Percentiles rank a stretch among this genome's conserved stretches.
Conservation (phyloP, 2,329 filamentous ascomycete species). For the Exophiala bonariae region DNA sequence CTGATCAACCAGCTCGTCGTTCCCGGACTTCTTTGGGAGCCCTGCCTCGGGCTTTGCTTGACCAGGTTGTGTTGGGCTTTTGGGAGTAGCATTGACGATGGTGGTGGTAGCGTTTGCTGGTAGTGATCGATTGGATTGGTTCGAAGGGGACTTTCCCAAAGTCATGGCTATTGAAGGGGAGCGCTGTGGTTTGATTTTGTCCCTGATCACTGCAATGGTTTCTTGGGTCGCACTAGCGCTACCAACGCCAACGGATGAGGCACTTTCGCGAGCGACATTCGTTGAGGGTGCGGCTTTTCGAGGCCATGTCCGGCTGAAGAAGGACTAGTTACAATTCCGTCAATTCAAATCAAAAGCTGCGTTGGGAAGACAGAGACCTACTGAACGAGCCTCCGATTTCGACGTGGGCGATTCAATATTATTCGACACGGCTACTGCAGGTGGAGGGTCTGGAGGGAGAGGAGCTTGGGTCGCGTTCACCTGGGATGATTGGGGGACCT, state of each 20-base stretch:
- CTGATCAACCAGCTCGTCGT: not conserved
- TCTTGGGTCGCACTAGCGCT: conserved; percentile 37
- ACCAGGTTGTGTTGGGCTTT: conserved; percentile 24
- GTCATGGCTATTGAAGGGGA: conserved; percentile 45
- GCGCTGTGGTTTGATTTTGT: conserved; percentile 33
- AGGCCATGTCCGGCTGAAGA: conserved; percentile 50
- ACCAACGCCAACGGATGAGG: conserved; percentile 46
- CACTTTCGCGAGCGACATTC: conserved; percentile 51
- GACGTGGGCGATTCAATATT: not conserved
- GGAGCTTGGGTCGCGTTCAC: conserved; percentile 15
- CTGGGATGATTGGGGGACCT: conserved; percentile 11
- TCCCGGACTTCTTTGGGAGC: conserved; percentile 5
- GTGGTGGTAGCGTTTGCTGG: conserved; percentile 47
- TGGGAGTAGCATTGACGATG: conserved; percentile 41
- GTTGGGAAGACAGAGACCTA: conserved; percentile 8
- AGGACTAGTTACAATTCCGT: conserved; percentile 23
- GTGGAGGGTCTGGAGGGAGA: conserved; percentile 19
- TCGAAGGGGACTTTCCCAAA: conserved; percentile 34
- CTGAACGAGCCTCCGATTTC: conserved; percentile 13
- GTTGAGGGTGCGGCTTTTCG: conserved; percentile 50
- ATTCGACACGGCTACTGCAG: not conserved
- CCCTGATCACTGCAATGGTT: conserved; percentile 30
- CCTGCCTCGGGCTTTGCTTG: conserved; percentile 27
- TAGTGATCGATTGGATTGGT: conserved; percentile 42
- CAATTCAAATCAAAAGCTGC: too few relatives aligned